These are phyloP conservation scores for Evernia prunastri DNA, from an alignment of 495 filamentous ascomycete species.

Conservation along the genomic window DNA sequence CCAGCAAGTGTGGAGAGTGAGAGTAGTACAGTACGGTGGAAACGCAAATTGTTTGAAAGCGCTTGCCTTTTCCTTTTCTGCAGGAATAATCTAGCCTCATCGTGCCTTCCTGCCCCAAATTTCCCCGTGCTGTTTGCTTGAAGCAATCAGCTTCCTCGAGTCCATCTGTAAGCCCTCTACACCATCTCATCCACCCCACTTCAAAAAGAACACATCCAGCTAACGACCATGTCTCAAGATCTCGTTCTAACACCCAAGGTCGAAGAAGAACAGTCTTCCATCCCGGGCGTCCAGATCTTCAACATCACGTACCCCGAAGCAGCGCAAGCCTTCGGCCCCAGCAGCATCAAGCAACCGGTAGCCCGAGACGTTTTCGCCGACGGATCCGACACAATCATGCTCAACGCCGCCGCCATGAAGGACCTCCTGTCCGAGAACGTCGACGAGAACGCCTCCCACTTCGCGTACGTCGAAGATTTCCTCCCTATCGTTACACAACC, in stretches of 20 bases:
- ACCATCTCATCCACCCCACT: not conserved
- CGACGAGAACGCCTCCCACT: slow-evolving; percentile 23
- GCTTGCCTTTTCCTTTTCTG: not conserved
- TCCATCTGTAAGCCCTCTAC: not conserved
- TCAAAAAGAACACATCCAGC: not conserved
- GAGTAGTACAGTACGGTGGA: no score
- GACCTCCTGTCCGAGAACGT: slow-evolving; percentile 25
- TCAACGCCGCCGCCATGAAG: slow-evolving; percentile 17
- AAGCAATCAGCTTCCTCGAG: not conserved
- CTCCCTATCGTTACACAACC: not conserved
- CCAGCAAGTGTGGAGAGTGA: no score
- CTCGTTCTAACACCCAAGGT: not conserved
- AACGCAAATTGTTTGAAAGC: no score
- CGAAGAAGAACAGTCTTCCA: not conserved
- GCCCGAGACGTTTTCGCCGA: not conserved
- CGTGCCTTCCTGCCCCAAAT: not conserved
- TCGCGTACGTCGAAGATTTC: slow-evolving; percentile 24
- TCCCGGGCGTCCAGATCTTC: not conserved
- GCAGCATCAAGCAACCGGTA: not conserved
- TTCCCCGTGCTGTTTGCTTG: not conserved
- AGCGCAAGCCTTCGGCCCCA: not conserved
- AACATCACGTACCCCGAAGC: not conserved
- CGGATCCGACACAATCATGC: slow-evolving; percentile 1
- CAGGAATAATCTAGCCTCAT: not conserved
- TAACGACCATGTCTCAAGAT: not conserved